Conservation (phyloP, 176 grass and related monocot species). For the Stipa capillata region DNA sequence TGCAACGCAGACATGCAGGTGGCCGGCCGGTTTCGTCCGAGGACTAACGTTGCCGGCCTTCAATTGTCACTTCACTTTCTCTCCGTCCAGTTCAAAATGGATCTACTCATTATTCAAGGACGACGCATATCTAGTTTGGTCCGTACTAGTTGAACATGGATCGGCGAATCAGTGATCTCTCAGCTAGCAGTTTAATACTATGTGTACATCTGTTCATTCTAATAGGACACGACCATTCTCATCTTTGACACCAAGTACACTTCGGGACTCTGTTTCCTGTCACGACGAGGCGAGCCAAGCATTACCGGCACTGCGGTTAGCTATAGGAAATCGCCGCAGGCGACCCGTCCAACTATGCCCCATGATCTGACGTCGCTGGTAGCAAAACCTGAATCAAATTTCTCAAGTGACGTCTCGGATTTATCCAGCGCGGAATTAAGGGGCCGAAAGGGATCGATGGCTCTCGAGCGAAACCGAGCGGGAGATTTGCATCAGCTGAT, state of each 20-base stretch:
- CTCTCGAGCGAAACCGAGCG: neutral
- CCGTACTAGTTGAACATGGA: neutral
- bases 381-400: constrained; percentile 9
- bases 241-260: no score
- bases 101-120: neutral
- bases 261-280: neutral
- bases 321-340: neutral
- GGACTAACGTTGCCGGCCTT: no score
- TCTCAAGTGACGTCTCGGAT: constrained; percentile 5
- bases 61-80: no score
- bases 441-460: constrained; percentile 12
- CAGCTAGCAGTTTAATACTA: no score
- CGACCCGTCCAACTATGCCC: neutral
- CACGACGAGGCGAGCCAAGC: neutral
- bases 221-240: no score
- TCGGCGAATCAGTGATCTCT: neutral
- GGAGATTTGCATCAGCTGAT: constrained; percentile 8
- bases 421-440: constrained; percentile 2
- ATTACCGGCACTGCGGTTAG: neutral
- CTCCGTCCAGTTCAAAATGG: neutral
- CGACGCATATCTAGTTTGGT: neutral
- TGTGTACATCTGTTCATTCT: neutral
- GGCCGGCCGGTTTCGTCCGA: no score
- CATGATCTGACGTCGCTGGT: neutral
- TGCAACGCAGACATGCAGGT: neutral